Base-by-base conservation (phyloP, 2,329 filamentous ascomycete genomes). In the Aureobasidium leucospermi region DNA sequence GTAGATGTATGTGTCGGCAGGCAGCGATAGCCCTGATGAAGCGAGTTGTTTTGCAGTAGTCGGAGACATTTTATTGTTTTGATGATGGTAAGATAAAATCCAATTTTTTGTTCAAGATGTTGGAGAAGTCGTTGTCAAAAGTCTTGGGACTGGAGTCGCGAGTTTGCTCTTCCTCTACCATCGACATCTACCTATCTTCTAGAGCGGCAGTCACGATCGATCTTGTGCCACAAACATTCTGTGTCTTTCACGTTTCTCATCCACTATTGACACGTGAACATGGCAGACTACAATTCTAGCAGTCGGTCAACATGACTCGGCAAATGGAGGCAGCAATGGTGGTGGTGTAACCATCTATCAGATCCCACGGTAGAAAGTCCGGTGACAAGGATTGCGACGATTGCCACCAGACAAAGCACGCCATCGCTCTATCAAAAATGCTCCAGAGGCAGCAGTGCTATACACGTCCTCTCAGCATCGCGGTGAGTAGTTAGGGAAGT, bases 1-100 rank as follows among this genome's bases (percentile, higher is more conserved):
- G 52, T 85, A 79, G 36, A 86, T 79, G 69, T 86, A 87, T 55
- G 79, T 65, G 32, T 63, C 61, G 3, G 51, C 28, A 8, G 63
- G 61, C 19, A 65, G 41, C 10, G 61, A 60, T 0, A 63, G 60
- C 6, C 32, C 53, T 6, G 59, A 58, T 4, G 51, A 51, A 23
- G 57, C 51, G 5, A 51, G 39, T 55, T 51, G 60, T 49, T 47
- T 53, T 23, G 57, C 48, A 15, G 34, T 47, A 15, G 38, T 57
- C 28, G 42, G 29, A n/a, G 39, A 15, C 41, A 55, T 48, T 59
- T 32, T 38, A 10, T 39, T 49, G 32, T 59, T 31, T 48, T 53
- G 19, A 34, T 49, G 34, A 9, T 31, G 15, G 43, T 31, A 19
- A 34, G 2, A 43, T 45, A 31, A 46, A 45, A 56, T 45, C 6